Conservation (phyloP, 148 eudicot genomes). For the Fagopyrum tataricum region DNA sequence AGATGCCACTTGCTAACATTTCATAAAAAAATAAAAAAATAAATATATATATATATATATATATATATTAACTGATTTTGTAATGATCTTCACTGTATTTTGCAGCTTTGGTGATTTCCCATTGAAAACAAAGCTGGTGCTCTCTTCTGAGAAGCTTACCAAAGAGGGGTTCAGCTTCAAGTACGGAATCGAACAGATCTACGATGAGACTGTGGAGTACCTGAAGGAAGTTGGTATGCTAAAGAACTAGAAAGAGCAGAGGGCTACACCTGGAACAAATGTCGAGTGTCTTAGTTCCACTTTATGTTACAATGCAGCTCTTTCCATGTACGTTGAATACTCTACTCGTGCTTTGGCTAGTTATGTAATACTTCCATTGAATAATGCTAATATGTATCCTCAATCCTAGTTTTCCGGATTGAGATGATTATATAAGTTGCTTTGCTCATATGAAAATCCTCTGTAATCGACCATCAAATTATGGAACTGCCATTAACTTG, state of each 20-base stretch:
- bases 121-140: constrained; percentile 36
- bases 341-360: not conserved
- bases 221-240: constrained; percentile 33
- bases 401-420: not conserved
- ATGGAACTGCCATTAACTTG: not conserved
- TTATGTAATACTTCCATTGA: not conserved
- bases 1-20: constrained; percentile 10
- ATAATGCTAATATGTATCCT: not conserved
- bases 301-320: not conserved
- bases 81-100: not conserved
- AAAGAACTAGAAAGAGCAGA: constrained; percentile 29
- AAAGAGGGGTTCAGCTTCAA: constrained; percentile 62
- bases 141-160: constrained; percentile 60
- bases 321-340: not conserved
- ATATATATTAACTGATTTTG: too few relatives aligned
- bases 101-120: constrained; percentile 56
- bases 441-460: not conserved
- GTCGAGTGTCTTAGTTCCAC: too few relatives aligned
- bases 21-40: too few relatives aligned
- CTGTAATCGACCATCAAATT: not conserved
- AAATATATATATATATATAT: too few relatives aligned
- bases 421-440: not conserved
- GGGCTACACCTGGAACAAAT: not conserved
- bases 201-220: constrained; percentile 45
- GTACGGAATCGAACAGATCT: constrained; percentile 56